A percentile compares a stretch with the other conserved stretches of the same genome.
These are phyloP conservation scores for Tetrahymena borealis DNA, from an alignment of 73 alveolate species.

Conservation along the genomic window DNA sequence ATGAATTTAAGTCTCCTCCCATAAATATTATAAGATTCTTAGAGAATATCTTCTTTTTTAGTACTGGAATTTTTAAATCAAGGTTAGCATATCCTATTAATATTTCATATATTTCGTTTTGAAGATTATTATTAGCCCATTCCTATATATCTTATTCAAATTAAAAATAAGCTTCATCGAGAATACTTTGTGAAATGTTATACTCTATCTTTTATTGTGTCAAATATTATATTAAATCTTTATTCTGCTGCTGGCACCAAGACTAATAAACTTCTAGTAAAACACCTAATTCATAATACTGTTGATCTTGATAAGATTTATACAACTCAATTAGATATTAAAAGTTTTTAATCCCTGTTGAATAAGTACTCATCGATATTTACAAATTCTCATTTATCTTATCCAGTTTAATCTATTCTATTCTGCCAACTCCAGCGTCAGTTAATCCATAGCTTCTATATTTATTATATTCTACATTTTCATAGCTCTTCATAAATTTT, in stretches of 20 bases:
- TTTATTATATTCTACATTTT: not conserved
- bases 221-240: not conserved
- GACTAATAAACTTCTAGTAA: not conserved
- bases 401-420: not conserved
- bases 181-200: not conserved
- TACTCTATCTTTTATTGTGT: not conserved
- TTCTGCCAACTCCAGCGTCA: not conserved
- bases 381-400: not conserved
- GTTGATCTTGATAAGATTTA: not conserved
- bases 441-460: not conserved
- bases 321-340: not conserved
- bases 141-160: not conserved
- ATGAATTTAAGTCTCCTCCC: not conserved
- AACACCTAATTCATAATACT: not conserved
- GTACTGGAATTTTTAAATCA: not conserved
- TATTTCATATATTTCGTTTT: not conserved
- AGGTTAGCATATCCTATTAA: not conserved
- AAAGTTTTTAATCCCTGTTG: not conserved
- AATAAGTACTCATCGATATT: not conserved
- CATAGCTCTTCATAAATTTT: not conserved
- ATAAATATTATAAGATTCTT: not conserved
- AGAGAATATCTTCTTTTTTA: not conserved
- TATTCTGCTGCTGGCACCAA: not conserved
- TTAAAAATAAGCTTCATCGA: not conserved
- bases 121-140: not conserved